Conservation (phyloP, 2,329 filamentous ascomycete species). For the Hymenoscyphus linearis region DNA sequence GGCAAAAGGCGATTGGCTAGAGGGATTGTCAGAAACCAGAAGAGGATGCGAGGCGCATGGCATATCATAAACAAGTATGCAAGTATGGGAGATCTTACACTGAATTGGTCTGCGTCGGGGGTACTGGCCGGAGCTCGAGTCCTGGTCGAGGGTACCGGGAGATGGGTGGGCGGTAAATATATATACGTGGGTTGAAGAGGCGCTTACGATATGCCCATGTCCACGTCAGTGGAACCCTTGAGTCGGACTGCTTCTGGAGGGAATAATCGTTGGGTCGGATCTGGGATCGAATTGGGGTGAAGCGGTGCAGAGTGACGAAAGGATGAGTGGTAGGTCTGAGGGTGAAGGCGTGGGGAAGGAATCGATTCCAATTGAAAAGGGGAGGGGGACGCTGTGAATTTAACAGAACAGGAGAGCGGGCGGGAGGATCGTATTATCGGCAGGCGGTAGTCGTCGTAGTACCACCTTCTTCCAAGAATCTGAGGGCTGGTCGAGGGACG, state of each 20-base stretch:
- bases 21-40: neutral
- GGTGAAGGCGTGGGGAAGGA: neutral
- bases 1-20: neutral
- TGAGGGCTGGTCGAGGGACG: neutral
- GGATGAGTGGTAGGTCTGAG: neutral
- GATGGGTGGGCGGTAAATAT: neutral
- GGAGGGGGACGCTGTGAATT: neutral
- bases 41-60: neutral
- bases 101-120: too few relatives aligned
- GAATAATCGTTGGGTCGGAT: neutral
- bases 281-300: neutral
- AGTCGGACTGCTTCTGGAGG: neutral
- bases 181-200: neutral
- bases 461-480: neutral
- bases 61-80: neutral
- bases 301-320: neutral
- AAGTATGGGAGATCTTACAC: neutral
- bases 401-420: neutral
- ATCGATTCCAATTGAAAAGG: neutral
- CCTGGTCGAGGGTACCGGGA: neutral
- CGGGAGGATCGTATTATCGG: neutral
- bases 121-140: neutral
- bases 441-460: neutral
- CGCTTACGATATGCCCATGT: neutral
- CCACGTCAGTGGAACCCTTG: neutral